Evolutionary conservation across 78 protist genomes (phyloP).

Genomic region (Dictyostelium capitatum): DNA sequence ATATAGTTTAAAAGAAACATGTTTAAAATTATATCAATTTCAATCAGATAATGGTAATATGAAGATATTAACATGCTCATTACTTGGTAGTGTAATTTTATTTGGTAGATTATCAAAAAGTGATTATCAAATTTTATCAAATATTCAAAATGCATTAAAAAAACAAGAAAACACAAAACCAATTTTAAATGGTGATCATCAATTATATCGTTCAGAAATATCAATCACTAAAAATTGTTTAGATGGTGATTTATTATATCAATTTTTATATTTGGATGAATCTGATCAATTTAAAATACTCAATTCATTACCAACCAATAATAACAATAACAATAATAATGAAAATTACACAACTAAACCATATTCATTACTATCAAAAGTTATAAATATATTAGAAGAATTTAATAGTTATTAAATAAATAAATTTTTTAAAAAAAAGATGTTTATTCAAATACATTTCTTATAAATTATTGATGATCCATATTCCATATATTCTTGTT

Average conservation of each 20-base stretch:
- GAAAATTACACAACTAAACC: not conserved
- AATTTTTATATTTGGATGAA: constrained; percentile 30
- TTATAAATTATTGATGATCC: too few species aligned
- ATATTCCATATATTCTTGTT: too few species aligned
- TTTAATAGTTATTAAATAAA: not conserved
- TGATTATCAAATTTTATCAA: not conserved
- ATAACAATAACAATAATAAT: not conserved
- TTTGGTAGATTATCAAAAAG: not conserved
- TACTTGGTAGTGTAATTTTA: constrained; percentile 34
- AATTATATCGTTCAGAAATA: constrained; percentile 24
- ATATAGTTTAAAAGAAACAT: constrained; percentile 16
- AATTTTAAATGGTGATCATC: constrained; percentile 20
- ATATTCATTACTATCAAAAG: not conserved
- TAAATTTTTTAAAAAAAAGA: constrained; percentile 79
- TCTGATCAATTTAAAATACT: not conserved
- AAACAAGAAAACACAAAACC: constrained; percentile 5
- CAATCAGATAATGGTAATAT: not conserved
- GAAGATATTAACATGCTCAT: not conserved
- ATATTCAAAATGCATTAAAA: not conserved
- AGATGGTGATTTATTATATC: constrained; percentile 59
- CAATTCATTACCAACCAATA: not conserved
- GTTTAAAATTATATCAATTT: not conserved
- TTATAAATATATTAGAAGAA: not conserved
- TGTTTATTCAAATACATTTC: too few species aligned
- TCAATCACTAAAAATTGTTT: not conserved